Evolutionary conservation across 495 filamentous ascomycete species (phyloP).

Genomic region (Penicillium antarcticum): DNA sequence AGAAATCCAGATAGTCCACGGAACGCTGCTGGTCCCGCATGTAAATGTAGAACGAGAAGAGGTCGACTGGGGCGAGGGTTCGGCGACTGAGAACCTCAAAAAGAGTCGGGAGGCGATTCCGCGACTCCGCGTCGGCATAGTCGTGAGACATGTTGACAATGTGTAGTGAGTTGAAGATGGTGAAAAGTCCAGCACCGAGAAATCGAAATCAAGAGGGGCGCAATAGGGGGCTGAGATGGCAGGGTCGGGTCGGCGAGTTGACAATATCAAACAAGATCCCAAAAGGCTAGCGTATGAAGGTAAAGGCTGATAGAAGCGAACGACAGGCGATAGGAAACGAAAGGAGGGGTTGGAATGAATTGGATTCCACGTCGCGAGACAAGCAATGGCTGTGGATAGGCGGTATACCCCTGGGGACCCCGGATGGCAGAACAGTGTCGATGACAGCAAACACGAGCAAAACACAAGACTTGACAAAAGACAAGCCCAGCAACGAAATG

Average conservation of each 20-base stretch:
- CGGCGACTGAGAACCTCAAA: constrained; percentile 92
- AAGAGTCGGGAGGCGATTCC: constrained; percentile 87
- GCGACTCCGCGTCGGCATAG: constrained; percentile 40
- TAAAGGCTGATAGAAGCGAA: constrained; percentile 1
- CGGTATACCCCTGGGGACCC: constrained; percentile 5
- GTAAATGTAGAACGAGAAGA: constrained; percentile 99
- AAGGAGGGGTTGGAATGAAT: constrained; percentile 13
- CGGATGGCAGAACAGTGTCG: neutral
- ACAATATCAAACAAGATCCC: constrained; percentile 5
- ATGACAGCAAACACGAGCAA: constrained; percentile 9
- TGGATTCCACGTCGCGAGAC: constrained; percentile 6
- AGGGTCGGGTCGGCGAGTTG: constrained; percentile 8
- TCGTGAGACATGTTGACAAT: constrained; percentile 33
- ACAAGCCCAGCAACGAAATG: constrained; percentile 9
- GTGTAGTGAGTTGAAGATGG: constrained; percentile 5
- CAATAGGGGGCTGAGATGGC: constrained; percentile 20
- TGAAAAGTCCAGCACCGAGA: constrained; percentile 21
- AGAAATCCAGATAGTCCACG: constrained; percentile 98
- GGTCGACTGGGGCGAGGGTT: constrained; percentile 87
- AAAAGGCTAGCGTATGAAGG: constrained; percentile 1
- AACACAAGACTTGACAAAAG: constrained; percentile 9
- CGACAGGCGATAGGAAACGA: neutral
- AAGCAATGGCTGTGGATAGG: constrained; percentile 9
- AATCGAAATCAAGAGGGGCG: constrained; percentile 14
- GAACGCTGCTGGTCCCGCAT: constrained; percentile 98